These are phyloP conservation scores for Trichoderma aggressivum DNA, from an alignment of 2,329 filamentous ascomycete genomes.

Conservation along the genomic window DNA sequence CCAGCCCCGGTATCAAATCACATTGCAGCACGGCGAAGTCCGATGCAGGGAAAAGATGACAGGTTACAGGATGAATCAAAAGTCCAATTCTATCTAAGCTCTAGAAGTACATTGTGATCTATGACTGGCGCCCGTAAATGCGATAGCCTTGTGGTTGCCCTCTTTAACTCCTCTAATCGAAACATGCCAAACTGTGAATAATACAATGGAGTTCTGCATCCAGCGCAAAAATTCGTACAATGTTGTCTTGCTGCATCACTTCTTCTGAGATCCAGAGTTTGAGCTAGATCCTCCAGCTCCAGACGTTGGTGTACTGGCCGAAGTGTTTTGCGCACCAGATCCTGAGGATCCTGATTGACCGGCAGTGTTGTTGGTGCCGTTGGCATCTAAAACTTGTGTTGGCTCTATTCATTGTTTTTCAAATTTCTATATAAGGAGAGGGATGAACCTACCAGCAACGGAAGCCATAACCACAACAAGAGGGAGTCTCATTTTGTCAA, in stretches of 20 bases:
- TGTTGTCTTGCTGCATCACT: not conserved
- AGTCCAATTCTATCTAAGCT: not conserved
- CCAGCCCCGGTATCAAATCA: not conserved
- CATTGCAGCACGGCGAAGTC: not conserved
- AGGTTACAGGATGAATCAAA: not conserved
- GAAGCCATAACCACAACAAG: slow-evolving; percentile 15
- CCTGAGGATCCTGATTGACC: slow-evolving; percentile 4
- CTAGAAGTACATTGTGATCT: slow-evolving; percentile 10
- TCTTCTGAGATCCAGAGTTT: slow-evolving; percentile 4
- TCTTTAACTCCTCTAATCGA: not conserved
- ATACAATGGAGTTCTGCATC: not conserved
- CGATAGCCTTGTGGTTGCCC: slow-evolving; percentile 2
- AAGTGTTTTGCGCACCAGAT: slow-evolving; percentile 4
- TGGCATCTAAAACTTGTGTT: not conserved
- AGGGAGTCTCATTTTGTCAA: slow-evolving; percentile 8
- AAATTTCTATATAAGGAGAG: not conserved
- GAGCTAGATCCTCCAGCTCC: not conserved
- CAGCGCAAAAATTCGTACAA: not conserved
- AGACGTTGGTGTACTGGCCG: not conserved
- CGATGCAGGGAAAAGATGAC: not conserved
- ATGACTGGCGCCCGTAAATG: not conserved
- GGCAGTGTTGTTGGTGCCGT: slow-evolving; percentile 5
- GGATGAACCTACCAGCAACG: not conserved
- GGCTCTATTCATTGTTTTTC: not conserved
- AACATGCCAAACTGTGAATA: not conserved